Conservation (phyloP, 2,329 filamentous ascomycete species). For the Cladosporium colombiae region DNA sequence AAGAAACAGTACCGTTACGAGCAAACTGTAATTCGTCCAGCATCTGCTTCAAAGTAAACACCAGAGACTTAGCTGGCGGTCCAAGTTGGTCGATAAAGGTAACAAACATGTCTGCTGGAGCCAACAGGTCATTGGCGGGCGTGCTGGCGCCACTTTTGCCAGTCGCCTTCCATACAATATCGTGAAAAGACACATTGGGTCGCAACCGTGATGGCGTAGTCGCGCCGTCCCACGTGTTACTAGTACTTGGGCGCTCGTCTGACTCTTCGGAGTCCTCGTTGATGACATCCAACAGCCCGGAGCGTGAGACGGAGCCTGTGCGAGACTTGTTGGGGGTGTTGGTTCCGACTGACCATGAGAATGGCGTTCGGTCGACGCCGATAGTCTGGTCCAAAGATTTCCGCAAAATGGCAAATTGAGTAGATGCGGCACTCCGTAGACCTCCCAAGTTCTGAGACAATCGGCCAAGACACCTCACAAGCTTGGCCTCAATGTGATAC, state of each 20-base stretch:
- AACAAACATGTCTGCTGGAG: slow-evolving; percentile 81
- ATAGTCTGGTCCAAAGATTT: slow-evolving; percentile 10
- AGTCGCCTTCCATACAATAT: neutral
- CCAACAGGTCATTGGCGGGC: slow-evolving; percentile 5
- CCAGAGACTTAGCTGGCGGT: slow-evolving; percentile 94
- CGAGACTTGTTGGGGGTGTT: slow-evolving; percentile 6
- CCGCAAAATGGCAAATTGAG: slow-evolving; percentile 68
- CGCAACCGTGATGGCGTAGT: slow-evolving; percentile 1
- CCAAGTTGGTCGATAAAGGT: slow-evolving; percentile 86
- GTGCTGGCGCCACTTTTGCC: slow-evolving; percentile 18
- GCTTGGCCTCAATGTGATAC: slow-evolving; percentile 74
- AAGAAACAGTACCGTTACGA: slow-evolving; percentile 55
- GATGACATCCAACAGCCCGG: slow-evolving; percentile 45
- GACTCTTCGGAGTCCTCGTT: slow-evolving; percentile 43
- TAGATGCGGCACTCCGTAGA: slow-evolving; percentile 81
- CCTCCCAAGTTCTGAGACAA: slow-evolving; percentile 89
- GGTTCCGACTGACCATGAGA: slow-evolving; percentile 9
- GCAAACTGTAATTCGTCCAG: slow-evolving; percentile 81
- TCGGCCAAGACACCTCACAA: slow-evolving; percentile 81
- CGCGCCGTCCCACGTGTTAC: slow-evolving; percentile 3
- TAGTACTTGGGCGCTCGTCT: slow-evolving; percentile 26
- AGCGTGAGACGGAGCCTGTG: slow-evolving; percentile 13
- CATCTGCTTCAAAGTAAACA: slow-evolving; percentile 84
- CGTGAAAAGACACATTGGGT: neutral
- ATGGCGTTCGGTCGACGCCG: neutral